A percentile compares a stretch with the other conserved stretches of the same genome.
Evolutionary conservation across 2,329 filamentous ascomycete genomes (phyloP).

Genomic region (Lachnellula arida): DNA sequence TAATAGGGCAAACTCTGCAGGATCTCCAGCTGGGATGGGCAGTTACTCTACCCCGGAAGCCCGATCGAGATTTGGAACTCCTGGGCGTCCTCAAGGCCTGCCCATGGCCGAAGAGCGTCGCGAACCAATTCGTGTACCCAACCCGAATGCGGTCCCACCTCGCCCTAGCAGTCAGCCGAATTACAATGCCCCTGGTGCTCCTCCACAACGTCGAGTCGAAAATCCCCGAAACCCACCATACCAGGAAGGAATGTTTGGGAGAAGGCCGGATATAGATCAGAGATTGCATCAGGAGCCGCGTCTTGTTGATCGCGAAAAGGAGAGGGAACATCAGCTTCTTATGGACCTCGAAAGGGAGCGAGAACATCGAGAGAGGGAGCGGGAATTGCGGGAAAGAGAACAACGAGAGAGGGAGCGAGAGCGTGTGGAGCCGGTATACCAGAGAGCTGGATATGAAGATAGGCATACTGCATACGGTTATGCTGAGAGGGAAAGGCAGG

Average conservation of each 20-base stretch:
- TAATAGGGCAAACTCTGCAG: constrained; percentile 34
- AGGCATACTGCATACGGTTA: constrained; percentile 45
- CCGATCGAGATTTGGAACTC: constrained; percentile 52
- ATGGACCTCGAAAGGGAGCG: background rate
- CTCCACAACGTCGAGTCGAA: constrained; percentile 43
- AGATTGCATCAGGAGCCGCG: constrained; percentile 3
- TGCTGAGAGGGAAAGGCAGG: constrained; percentile 42
- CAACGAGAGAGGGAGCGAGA: background rate
- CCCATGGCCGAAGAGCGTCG: constrained; percentile 44
- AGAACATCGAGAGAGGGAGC: background rate
- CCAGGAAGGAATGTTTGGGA: constrained; percentile 20
- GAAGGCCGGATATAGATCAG: constrained; percentile 16
- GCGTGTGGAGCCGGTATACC: constrained; percentile 33
- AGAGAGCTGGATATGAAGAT: constrained; percentile 25
- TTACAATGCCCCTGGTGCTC: constrained; percentile 28
- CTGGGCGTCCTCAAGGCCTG: constrained; percentile 42
- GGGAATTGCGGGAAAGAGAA: too few relatives aligned
- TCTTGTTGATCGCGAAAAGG: constrained; percentile 4
- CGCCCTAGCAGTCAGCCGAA: constrained; percentile 32
- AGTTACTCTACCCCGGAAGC: constrained; percentile 50
- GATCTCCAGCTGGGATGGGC: constrained; percentile 38
- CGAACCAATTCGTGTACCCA: constrained; percentile 31
- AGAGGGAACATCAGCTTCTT: constrained; percentile 19
- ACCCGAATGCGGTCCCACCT: constrained; percentile 27
- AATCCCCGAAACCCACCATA: constrained; percentile 13